Conservation (phyloP, 257 asterid species). For the Penstemon eatonii region DNA sequence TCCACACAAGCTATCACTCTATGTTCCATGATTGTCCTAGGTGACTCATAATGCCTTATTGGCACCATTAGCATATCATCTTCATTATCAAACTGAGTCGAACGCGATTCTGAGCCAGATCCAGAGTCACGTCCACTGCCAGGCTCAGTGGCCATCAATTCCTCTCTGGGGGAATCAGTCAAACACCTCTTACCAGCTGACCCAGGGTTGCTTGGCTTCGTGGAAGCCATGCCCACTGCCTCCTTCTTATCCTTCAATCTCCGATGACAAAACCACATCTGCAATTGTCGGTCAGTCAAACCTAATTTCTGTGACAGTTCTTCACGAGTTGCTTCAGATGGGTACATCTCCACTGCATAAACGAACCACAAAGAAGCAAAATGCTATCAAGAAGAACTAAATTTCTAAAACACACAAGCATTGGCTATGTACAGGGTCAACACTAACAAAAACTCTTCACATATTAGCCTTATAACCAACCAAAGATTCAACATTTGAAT, state of each 20-base stretch:
- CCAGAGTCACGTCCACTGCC: constrained; percentile 49
- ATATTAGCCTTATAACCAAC: constrained; percentile 11
- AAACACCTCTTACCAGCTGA: constrained; percentile 49
- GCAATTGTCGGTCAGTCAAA: constrained; percentile 89
- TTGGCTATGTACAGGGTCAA: not conserved
- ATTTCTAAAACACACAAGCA: constrained; percentile 1
- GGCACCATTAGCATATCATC: constrained; percentile 55
- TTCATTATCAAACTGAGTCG: constrained; percentile 75
- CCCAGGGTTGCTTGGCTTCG: constrained; percentile 52
- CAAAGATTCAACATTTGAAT: constrained; percentile 2
- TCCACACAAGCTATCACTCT: constrained; percentile 85
- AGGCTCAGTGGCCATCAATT: constrained; percentile 50
- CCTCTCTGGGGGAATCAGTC: constrained; percentile 56
- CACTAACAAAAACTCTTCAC: not conserved
- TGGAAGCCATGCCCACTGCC: constrained; percentile 53
- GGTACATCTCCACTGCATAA: constrained; percentile 84
- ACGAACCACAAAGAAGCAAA: constrained; percentile 17
- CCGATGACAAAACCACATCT: constrained; percentile 99
- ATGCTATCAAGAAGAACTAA: constrained; percentile 21
- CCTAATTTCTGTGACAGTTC: constrained; percentile 71
- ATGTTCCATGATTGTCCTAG: constrained; percentile 64
- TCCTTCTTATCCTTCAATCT: constrained; percentile 96
- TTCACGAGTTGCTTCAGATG: constrained; percentile 85
- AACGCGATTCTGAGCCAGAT: constrained; percentile 74
- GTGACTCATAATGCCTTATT: constrained; percentile 62